Percentiles rank a stretch among this genome's conserved stretches.
Conservation (phyloP, 345 rosid species). For the Zanthoxylum bungeanum region DNA sequence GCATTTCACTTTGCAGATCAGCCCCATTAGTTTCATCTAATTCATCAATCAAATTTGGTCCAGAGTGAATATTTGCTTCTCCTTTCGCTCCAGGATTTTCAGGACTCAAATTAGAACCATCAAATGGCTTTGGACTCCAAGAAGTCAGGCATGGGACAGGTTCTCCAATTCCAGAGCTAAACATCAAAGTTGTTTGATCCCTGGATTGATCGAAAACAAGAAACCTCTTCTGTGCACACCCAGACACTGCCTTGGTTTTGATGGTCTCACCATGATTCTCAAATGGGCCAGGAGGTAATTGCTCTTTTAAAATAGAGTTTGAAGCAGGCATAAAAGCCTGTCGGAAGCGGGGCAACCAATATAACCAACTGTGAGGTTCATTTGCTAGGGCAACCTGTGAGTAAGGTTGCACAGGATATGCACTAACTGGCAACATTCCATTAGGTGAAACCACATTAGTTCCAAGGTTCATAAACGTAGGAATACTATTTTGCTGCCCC, state of each 20-base stretch:
- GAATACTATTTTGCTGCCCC: conserved; percentile 19
- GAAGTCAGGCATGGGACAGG: conserved; percentile 25
- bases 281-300: conserved; percentile 11
- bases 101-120: conserved; percentile 20
- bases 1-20: conserved; percentile 60
- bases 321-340: conserved; percentile 35
- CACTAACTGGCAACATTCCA: conserved; percentile 27
- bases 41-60: conserved; percentile 20
- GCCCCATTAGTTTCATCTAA: conserved; percentile 23
- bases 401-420: conserved; percentile 24
- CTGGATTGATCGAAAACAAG: conserved; percentile 77
- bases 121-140: conserved; percentile 26
- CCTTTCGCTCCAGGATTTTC: conserved; percentile 18
- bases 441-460: conserved; percentile 23
- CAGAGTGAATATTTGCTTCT: conserved; percentile 15
- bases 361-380: conserved; percentile 44
- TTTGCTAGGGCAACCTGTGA: conserved; percentile 22
- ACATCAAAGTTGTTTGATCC: conserved; percentile 56
- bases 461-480: conserved; percentile 21
- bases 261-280: conserved; percentile 19
- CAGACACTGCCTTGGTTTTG: conserved; percentile 23
- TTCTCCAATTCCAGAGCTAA: conserved; percentile 40
- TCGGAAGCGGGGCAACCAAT: conserved; percentile 38
- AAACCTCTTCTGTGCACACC: conserved; percentile 45
- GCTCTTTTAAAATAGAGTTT: conserved; percentile 26